Conservation (phyloP, 805 yeast species). For the Suhomyces pyralidae region DNA sequence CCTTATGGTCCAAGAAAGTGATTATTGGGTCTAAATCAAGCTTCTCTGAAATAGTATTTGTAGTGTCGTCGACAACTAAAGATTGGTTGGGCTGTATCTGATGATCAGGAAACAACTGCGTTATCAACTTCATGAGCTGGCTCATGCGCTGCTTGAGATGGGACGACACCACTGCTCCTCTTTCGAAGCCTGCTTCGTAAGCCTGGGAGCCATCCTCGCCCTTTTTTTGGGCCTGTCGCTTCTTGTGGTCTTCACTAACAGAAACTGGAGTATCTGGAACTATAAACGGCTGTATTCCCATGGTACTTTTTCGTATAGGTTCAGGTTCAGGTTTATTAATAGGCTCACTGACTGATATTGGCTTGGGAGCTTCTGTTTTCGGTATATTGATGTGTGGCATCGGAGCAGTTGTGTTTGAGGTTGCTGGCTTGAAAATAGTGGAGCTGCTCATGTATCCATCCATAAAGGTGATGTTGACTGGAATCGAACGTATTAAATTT, state of each 20-base stretch:
- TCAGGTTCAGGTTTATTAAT: not conserved
- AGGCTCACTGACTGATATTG: not conserved
- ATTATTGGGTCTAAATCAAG: slow-evolving; percentile 34
- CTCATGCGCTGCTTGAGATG: slow-evolving; percentile 5
- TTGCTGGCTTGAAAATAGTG: not conserved
- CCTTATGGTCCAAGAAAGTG: slow-evolving; percentile 25
- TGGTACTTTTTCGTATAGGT: slow-evolving; percentile 4
- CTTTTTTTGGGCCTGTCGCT: slow-evolving; percentile 10
- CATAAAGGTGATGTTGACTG: slow-evolving; percentile 30
- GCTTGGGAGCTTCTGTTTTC: not conserved
- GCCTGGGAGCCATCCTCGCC: slow-evolving; percentile 25
- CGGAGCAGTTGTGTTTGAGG: too few relatives aligned
- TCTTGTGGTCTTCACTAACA: not conserved
- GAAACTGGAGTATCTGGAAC: slow-evolving; percentile 8
- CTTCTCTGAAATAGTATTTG: slow-evolving; percentile 33
- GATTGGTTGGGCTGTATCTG: not conserved
- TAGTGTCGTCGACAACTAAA: slow-evolving; percentile 26
- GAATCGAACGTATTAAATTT: slow-evolving; percentile 13
- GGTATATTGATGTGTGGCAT: too few relatives aligned
- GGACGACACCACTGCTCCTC: slow-evolving; percentile 30
- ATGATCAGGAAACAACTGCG: not conserved
- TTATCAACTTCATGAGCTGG: slow-evolving; percentile 6
- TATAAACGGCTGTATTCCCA: slow-evolving; percentile 21
- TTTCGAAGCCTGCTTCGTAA: slow-evolving; percentile 33
- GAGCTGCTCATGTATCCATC: slow-evolving; percentile 6